Evolutionary conservation across 1,139 yeast species (phyloP).

Genomic region (Blastobotrys arbuscula): DNA sequence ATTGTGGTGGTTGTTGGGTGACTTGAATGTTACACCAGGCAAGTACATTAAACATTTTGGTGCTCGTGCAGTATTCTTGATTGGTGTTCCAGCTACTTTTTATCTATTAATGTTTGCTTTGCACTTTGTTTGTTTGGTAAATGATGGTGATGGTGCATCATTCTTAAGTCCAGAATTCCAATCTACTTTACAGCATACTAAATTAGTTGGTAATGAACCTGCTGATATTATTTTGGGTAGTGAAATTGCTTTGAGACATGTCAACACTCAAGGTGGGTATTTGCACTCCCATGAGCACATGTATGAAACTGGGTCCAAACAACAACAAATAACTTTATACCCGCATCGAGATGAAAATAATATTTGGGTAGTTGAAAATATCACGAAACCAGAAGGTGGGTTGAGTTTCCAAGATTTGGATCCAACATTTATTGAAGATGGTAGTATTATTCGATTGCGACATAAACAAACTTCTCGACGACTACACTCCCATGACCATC

Average conservation of each 20-base stretch:
- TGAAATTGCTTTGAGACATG: slow-evolving; percentile 70
- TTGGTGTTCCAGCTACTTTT: slow-evolving; percentile 63
- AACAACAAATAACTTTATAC: slow-evolving; percentile 84
- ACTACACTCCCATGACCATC: slow-evolving; percentile 92
- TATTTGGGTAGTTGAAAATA: slow-evolving; percentile 51
- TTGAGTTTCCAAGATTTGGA: slow-evolving; percentile 27
- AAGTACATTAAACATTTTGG: slow-evolving; percentile 49
- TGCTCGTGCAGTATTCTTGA: slow-evolving; percentile 52
- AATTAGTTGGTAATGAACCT: slow-evolving; percentile 58
- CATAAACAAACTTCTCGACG: slow-evolving; percentile 70
- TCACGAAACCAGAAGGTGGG: slow-evolving; percentile 22
- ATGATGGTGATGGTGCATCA: slow-evolving; percentile 83
- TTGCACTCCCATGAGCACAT: slow-evolving; percentile 84
- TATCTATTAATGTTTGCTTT: slow-evolving; percentile 71
- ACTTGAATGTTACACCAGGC: slow-evolving; percentile 54
- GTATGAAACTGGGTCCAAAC: slow-evolving; percentile 90
- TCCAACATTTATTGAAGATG: slow-evolving; percentile 62
- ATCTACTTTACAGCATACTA: slow-evolving; percentile 64
- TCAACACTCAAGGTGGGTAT: slow-evolving; percentile 88
- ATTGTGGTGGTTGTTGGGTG: slow-evolving; percentile 87
- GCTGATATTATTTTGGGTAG: slow-evolving; percentile 91
- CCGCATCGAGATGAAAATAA: slow-evolving; percentile 91
- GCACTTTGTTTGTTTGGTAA: slow-evolving; percentile 65
- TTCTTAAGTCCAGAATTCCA: slow-evolving; percentile 90
- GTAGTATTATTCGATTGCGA: slow-evolving; percentile 70